Evolutionary conservation across 2,329 filamentous ascomycete genomes (phyloP), one percentile per base, ranked within the genome.

Genomic region (Epichloe glyceriae): DNA sequence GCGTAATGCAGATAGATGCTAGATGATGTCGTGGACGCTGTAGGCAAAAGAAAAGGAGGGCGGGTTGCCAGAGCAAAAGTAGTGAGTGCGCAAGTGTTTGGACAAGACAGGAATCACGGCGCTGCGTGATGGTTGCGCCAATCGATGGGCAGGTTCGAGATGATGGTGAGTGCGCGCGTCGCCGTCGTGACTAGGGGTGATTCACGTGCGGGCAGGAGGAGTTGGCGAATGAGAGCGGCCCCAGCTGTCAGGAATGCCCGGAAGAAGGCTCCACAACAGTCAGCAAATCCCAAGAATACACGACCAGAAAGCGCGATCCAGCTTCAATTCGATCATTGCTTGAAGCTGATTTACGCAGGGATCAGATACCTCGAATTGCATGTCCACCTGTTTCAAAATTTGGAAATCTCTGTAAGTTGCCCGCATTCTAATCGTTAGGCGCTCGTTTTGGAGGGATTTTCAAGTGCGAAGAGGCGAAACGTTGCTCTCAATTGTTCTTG

Each of bases 111-210:
- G 11, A 47, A 41, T 41, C 30, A 48, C 42, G 50, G 20, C 49
- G 49, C 52, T 50, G 45, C 38, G 40, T 20, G 45, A 42, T 45
- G 15, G 42, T 42, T 41, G 49, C 38, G 50, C 48, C 52, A 46
- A 33, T 20, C 38, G 46, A 37, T 33, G 44, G 38, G 42, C 45
- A 34, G 20, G 50, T 52, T 52, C 30, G 40, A 53, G 45, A 47
- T 53, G 48, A 46, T 47, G 22, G n/a, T n/a, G 49, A 19, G 50
- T 54, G 49, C 49, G 46, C 53, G 54, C 52, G 52, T 55, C 52
- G 50, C 41, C 46, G 45, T 56, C 53, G 52, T 26, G 41, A 33
- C 30, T 17, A 35, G 34, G 41, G 33, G 40, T 26, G 30, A 34
- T 46, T 53, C 52, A 53, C 52, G 52, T 53, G 52, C 39, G 48